Evolutionary conservation across 441 rosid genomes (phyloP).

Genomic region (Gossypium lobatum): DNA sequence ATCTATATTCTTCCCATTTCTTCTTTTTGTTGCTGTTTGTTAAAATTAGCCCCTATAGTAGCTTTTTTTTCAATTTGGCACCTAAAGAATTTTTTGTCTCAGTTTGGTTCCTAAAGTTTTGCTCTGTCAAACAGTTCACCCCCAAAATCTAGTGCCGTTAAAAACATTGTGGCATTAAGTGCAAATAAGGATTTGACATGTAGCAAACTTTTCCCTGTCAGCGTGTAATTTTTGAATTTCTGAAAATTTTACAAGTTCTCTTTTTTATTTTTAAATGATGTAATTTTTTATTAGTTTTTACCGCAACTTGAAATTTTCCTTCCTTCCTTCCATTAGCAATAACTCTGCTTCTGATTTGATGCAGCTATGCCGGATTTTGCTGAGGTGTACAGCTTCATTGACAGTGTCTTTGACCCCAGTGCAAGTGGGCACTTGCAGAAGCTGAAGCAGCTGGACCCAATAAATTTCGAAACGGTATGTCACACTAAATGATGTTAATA

Average conservation of each 20-base stretch:
- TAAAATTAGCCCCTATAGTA: background rate
- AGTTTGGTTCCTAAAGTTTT: too few relatives aligned
- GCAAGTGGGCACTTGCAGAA: slow-evolving; percentile 62
- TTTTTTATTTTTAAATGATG: background rate
- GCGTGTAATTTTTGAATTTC: too few relatives aligned
- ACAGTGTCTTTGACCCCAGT: slow-evolving; percentile 60
- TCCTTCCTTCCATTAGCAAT: background rate
- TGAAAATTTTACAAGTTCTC: too few relatives aligned
- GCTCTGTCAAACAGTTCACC: too few relatives aligned
- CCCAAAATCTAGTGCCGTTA: too few relatives aligned
- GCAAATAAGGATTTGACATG: too few relatives aligned
- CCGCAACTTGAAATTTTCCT: background rate
- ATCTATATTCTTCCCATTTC: background rate
- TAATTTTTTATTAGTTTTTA: too few relatives aligned
- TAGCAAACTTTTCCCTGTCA: too few relatives aligned
- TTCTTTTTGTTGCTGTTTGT: too few relatives aligned
- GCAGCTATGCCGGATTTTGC: slow-evolving; percentile 90
- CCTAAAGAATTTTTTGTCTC: too few relatives aligned
- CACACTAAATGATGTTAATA: slow-evolving; percentile 3
- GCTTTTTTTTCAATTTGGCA: background rate
- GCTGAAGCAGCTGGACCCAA: slow-evolving; percentile 88
- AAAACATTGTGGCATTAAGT: too few relatives aligned
- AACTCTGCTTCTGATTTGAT: slow-evolving; percentile 18
- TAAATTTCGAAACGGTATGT: slow-evolving; percentile 77
- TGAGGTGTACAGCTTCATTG: slow-evolving; percentile 86